Base-by-base conservation (phyloP, 1,139 yeast genomes). In the Suhomyces chickasaworum region DNA sequence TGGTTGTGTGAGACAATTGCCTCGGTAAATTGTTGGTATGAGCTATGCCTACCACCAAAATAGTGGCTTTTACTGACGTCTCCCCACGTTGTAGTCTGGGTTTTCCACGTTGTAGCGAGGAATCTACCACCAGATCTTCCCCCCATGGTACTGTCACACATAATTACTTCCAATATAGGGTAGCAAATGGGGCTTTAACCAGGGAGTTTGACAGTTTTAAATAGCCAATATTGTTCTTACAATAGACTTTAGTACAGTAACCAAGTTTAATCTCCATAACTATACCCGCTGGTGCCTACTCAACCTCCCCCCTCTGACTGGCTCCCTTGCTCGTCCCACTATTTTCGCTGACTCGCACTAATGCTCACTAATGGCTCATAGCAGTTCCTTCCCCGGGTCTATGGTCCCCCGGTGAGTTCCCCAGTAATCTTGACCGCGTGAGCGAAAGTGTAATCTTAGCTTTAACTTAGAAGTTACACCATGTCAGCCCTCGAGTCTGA, bases 401-500 rank as follows among this genome's bases (percentile, higher is more conserved):
- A n/a, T n/a, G n/a, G n/a, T n/a, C n/a, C n/a, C n/a, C n/a, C n/a
- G n/a, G n/a, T n/a, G 13, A 6, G 32, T 13, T 29, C 32, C 32
- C 32, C 32, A 29, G 32, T 29, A 29, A 29, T 29, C 12, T n/a
- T 9, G 7, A 29, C 18, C 32, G 32, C 32, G 32, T 13, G 32
- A 29, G n/a, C 29, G 29, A 25, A 25, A 25, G 29, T 9, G 29
- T 9, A 23, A 23, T 27, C 31, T 13, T 7, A 17, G 16, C 15
- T 13, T 29, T 29, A 29, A 13, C 32, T 29, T 13, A 13, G 2
- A 5, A 29, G 16, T 10, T 25, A 25, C 16, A 29, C 22, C 27
- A 53, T 54, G 57, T 52, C 57, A 7, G 63, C 61, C 7, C 43
- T 59, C 7, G 58, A 54, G 25, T 57, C 68, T 22, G 73, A 67